Evolutionary conservation across 1,284 basidiomycete species (phyloP).

Genomic region (Irpex sp.): DNA sequence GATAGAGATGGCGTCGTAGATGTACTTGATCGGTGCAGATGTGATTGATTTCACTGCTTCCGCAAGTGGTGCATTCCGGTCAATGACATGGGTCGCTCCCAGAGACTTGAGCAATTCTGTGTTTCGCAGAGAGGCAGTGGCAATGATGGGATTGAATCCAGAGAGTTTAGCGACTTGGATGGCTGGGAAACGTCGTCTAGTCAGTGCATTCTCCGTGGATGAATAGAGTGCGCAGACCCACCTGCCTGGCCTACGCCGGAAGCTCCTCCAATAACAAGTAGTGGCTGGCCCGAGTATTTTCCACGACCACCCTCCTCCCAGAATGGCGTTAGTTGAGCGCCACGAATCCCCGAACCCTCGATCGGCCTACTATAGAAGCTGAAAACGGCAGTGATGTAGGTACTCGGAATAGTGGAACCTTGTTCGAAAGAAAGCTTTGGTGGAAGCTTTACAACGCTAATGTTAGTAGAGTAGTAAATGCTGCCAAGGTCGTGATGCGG

Average conservation of each 20-base stretch:
- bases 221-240: slow-evolving; percentile 12
- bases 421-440: slow-evolving; percentile 19
- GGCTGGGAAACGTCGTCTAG: slow-evolving; percentile 36
- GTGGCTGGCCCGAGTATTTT: slow-evolving; percentile 26
- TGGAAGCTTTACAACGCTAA: slow-evolving; percentile 14
- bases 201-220: background rate
- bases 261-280: slow-evolving; percentile 34
- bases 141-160: slow-evolving; percentile 51
- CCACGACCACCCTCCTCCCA: slow-evolving; percentile 21
- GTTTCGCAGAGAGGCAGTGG: slow-evolving; percentile 47
- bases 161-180: slow-evolving; percentile 52
- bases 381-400: slow-evolving; percentile 17
- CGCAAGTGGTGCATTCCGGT: slow-evolving; percentile 31
- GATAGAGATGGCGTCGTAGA: slow-evolving; percentile 33
- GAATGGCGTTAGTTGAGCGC: slow-evolving; percentile 14
- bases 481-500: background rate
- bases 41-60: slow-evolving; percentile 20
- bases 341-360: background rate
- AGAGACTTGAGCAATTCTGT: slow-evolving; percentile 39
- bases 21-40: slow-evolving; percentile 26
- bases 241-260: slow-evolving; percentile 34
- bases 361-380: slow-evolving; percentile 9
- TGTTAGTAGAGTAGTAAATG: background rate
- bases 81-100: slow-evolving; percentile 52
- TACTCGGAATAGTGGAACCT: slow-evolving; percentile 19